phyloP scores from a whole-genome alignment of 192 early-diverging fungal genomes.

The Coemansia sp. region DNA sequence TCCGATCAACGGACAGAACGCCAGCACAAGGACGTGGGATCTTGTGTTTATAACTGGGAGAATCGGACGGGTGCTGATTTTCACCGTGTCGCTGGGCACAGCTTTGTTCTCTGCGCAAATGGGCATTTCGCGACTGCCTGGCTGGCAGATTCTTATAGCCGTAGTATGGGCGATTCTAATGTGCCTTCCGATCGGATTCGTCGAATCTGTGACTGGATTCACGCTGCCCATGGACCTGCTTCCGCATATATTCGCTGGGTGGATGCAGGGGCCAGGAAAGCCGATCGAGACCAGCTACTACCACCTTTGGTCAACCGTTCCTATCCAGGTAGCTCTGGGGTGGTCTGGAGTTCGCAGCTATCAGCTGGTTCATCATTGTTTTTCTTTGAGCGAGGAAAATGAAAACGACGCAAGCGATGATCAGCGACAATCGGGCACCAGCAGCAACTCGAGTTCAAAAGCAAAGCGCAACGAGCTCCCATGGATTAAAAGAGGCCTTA shows the following conservation, averaged over 20 bases:
- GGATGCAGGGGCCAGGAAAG: slow-evolving; percentile 44
- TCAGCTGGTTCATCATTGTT: slow-evolving; percentile 45
- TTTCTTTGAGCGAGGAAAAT: neutral
- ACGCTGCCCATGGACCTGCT: slow-evolving; percentile 48
- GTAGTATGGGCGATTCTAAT: slow-evolving; percentile 33
- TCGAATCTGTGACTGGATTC: slow-evolving; percentile 48
- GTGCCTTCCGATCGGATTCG: slow-evolving; percentile 48
- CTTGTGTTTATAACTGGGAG: slow-evolving; percentile 19
- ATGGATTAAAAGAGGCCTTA: slow-evolving; percentile 44
- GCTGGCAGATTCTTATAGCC: slow-evolving; percentile 46
- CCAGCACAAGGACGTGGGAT: slow-evolving; percentile 15
- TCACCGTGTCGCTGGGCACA: slow-evolving; percentile 33
- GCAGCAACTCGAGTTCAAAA: neutral
- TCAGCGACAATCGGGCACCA: neutral
- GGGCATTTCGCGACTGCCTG: slow-evolving; percentile 37
- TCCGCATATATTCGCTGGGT: slow-evolving; percentile 46
- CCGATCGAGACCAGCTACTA: slow-evolving; percentile 54
- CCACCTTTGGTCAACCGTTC: slow-evolving; percentile 50
- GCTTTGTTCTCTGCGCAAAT: slow-evolving; percentile 44
- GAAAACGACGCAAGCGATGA: neutral
- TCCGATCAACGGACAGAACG: neutral
- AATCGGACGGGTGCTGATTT: slow-evolving; percentile 30
- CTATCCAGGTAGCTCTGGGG: slow-evolving; percentile 42
- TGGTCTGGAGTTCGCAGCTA: slow-evolving; percentile 53
- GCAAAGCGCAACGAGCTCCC: slow-evolving; percentile 18